Evolutionary conservation across 345 rosid genomes (phyloP).

Genomic region (Gossypium arboreum): DNA sequence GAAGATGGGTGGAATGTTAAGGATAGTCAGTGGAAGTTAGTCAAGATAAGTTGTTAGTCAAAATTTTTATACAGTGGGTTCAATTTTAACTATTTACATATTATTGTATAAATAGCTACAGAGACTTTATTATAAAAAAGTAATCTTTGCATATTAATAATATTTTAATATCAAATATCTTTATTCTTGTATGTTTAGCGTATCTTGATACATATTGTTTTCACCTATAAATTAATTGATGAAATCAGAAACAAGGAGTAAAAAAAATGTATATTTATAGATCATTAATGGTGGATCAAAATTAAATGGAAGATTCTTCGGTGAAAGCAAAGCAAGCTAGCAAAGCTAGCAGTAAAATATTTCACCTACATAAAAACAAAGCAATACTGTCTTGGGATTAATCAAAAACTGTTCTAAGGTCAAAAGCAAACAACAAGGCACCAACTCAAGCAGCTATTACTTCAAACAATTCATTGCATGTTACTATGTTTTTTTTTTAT

Average conservation of each 20-base stretch:
- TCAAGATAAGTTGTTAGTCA: too few relatives aligned
- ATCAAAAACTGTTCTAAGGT: background rate
- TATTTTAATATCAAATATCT: too few relatives aligned
- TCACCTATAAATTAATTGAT: background rate
- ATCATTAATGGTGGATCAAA: background rate
- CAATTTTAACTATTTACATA: too few relatives aligned
- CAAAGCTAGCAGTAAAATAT: background rate
- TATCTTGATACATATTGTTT: too few relatives aligned
- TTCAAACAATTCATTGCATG: constrained; percentile 8
- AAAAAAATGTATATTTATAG: background rate
- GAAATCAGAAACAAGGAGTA: background rate
- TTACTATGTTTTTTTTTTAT: background rate
- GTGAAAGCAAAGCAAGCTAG: background rate
- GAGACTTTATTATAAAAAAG: too few relatives aligned
- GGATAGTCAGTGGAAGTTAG: too few relatives aligned
- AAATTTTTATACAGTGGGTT: too few relatives aligned
- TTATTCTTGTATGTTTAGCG: too few relatives aligned
- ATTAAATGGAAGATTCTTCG: background rate
- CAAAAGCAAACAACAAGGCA: background rate
- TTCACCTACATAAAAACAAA: constrained; percentile 6
- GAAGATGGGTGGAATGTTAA: too few relatives aligned
- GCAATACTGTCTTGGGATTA: background rate
- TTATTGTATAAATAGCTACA: too few relatives aligned
- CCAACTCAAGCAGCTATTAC: background rate
- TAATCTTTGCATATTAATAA: too few relatives aligned